Evolutionary conservation across 257 asterid species (phyloP).

Genomic region (Solanum virginianum): DNA sequence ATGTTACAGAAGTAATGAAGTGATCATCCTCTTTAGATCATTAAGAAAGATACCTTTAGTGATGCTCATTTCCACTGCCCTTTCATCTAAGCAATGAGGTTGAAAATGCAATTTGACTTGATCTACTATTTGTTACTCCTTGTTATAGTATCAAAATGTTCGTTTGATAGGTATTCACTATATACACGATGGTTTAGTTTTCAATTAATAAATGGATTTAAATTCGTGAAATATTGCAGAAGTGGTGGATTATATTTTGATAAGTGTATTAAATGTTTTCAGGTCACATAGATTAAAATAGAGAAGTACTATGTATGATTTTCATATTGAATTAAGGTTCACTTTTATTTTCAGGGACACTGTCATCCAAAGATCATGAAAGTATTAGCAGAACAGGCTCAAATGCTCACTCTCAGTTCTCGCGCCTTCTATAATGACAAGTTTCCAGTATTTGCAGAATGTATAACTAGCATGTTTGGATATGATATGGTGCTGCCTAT

Average conservation of each 20-base stretch:
- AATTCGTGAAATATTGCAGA: not conserved
- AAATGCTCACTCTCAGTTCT: slow-evolving; percentile 89
- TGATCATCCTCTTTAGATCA: not conserved
- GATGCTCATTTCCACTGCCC: not conserved
- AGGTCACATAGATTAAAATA: not conserved
- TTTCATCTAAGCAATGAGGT: not conserved
- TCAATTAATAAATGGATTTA: not conserved
- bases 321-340: not conserved
- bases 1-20: not conserved
- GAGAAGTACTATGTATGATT: not conserved
- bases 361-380: slow-evolving; percentile 89
- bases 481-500: slow-evolving; percentile 91
- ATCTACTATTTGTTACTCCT: not conserved
- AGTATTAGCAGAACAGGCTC: slow-evolving; percentile 72
- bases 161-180: not conserved
- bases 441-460: slow-evolving; percentile 76
- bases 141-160: not conserved
- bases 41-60: not conserved
- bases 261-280: not conserved
- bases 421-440: slow-evolving; percentile 83
- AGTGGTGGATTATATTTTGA: not conserved
- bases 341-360: slow-evolving; percentile 61
- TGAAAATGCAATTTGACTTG: not conserved
- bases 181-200: not conserved
- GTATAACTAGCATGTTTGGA: slow-evolving; percentile 67